Conservation (phyloP, 2,329 filamentous ascomycete species). For the Aspergillus sclerotialis region DNA sequence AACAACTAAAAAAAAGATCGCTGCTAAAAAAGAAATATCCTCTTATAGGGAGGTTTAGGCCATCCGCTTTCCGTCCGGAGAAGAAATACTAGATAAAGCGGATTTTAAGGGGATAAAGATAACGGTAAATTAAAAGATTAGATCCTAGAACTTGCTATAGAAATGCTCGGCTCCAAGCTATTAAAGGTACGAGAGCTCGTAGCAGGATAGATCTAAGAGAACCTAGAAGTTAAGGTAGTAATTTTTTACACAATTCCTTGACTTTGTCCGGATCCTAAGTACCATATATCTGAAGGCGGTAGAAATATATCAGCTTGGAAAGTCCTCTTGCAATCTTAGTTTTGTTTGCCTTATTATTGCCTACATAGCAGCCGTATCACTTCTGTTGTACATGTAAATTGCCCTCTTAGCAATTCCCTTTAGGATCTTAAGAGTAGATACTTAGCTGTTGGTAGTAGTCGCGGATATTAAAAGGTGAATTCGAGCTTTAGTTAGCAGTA, state of each 20-base stretch:
- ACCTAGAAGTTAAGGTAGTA: constrained; percentile 48
- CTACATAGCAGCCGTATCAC: no score
- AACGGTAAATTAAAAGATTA: constrained; percentile 19
- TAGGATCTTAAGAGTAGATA: constrained; percentile 29
- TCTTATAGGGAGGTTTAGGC: background rate
- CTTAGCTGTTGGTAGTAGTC: constrained; percentile 28
- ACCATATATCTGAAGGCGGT: constrained; percentile 46
- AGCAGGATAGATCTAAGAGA: constrained; percentile 36
- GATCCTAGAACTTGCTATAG: constrained; percentile 13
- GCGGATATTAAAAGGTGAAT: constrained; percentile 35
- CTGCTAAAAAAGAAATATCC: no score
- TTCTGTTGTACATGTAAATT: no score
- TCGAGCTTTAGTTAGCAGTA: constrained; percentile 22
- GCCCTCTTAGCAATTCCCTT: no score
- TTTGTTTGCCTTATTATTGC: no score
- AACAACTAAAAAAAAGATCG: background rate
- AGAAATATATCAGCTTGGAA: constrained; percentile 38
- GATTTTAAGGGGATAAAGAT: constrained; percentile 13
- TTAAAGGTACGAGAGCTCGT: constrained; percentile 27
- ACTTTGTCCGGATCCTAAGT: constrained; percentile 46
- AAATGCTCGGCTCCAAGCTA: constrained; percentile 35
- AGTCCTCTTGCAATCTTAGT: no score
- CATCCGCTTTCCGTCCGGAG: background rate
- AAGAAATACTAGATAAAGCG: constrained; percentile 3
- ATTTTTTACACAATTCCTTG: constrained; percentile 55